Percentiles rank a stretch among this genome's conserved stretches.
These are phyloP conservation scores for Chondrostereum purpureum DNA, from an alignment of 1,284 basidiomycete genomes.

Conservation along the genomic window DNA sequence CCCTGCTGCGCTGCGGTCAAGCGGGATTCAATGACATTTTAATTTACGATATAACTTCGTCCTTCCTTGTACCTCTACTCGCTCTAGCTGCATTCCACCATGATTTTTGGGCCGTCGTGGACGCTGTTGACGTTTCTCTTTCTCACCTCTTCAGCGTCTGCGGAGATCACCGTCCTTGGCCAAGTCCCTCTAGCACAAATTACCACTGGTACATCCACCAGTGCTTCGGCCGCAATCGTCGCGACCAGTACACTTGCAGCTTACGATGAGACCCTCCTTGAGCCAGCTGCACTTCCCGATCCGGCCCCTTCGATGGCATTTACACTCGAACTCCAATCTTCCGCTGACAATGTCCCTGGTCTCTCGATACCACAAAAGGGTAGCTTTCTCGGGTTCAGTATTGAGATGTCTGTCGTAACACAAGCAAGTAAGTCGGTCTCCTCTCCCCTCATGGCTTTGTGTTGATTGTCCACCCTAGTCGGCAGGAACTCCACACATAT, in stretches of 20 bases:
- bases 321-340: conserved; percentile 36
- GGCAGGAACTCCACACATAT: conserved; percentile 36
- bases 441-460: conserved; percentile 16
- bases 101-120: too few relatives aligned
- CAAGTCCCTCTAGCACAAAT: conserved; percentile 27
- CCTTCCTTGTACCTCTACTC: too few relatives aligned
- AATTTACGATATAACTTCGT: too few relatives aligned
- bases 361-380: conserved; percentile 51
- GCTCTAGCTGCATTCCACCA: too few relatives aligned
- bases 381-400: conserved; percentile 63
- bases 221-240: not conserved
- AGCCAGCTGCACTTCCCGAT: conserved; percentile 34
- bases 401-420: conserved; percentile 65
- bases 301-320: conserved; percentile 33
- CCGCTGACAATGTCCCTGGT: conserved; percentile 29
- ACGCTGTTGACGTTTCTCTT: too few relatives aligned
- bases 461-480: not conserved
- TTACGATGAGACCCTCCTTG: too few relatives aligned
- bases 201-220: conserved; percentile 22
- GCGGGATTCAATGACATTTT: too few relatives aligned
- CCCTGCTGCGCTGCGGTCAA: too few relatives aligned
- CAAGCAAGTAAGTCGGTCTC: conserved; percentile 34
- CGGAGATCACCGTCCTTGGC: conserved; percentile 25
- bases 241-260: too few relatives aligned
- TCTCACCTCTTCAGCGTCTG: conserved; percentile 12